Percentiles rank a stretch among this genome's conserved stretches.
Conservation (phyloP, 768 basidiomycete species). For the Hericium alpestre region DNA sequence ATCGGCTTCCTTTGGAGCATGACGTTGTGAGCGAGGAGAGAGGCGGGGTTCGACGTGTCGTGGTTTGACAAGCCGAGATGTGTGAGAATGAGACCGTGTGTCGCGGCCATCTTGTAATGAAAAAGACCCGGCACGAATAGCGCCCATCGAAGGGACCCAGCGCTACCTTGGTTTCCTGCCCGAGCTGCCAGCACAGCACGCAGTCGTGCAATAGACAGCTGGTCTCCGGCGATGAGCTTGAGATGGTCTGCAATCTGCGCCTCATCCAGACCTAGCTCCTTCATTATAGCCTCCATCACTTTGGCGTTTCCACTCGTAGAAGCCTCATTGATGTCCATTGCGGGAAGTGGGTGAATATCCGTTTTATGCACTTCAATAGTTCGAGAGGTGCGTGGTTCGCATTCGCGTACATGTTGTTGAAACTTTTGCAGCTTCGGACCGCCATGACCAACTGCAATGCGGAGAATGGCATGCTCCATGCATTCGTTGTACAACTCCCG, state of each 20-base stretch:
- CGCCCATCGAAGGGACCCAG: conserved; percentile 15
- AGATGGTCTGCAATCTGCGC: neutral
- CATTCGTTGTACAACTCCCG: too few relatives aligned
- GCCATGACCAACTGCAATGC: conserved; percentile 22
- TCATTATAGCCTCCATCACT: conserved; percentile 19
- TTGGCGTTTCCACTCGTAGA: conserved; percentile 26
- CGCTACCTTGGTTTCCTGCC: conserved; percentile 22
- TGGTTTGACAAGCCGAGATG: conserved; percentile 24
- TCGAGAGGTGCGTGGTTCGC: conserved; percentile 12
- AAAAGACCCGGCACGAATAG: conserved; percentile 26
- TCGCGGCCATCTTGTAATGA: conserved; percentile 27
- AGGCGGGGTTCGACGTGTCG: conserved; percentile 23
- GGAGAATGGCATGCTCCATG: conserved; percentile 20
- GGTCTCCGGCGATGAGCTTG: conserved; percentile 22
- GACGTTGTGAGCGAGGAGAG: conserved; percentile 26
- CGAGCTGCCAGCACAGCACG: conserved; percentile 22
- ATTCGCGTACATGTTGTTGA: conserved; percentile 9
- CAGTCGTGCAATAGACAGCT: conserved; percentile 25
- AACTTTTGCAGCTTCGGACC: conserved; percentile 21
- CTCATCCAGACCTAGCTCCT: conserved; percentile 16
- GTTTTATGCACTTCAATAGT: conserved; percentile 23
- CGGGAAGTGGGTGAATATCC: conserved; percentile 18
- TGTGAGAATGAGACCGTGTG: conserved; percentile 19
- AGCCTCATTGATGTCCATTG: conserved; percentile 28
- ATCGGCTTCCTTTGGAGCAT: conserved; percentile 21